Percentiles rank a stretch among this genome's conserved stretches.
phyloP scores from a whole-genome alignment of 2,329 filamentous ascomycete species.

The Penicillium brasilianum region DNA sequence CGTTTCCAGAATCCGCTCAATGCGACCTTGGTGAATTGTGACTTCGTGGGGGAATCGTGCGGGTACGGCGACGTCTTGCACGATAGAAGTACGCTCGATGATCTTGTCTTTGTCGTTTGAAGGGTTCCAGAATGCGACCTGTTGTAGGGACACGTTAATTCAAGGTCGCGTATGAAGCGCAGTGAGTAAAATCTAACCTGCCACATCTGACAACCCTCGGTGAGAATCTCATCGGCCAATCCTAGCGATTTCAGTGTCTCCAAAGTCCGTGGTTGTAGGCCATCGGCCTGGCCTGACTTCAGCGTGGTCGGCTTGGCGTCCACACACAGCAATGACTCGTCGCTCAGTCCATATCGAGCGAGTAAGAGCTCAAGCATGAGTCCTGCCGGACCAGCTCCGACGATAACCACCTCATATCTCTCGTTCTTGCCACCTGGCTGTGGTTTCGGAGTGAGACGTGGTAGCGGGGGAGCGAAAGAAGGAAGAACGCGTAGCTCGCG shows the following conservation, averaged over 20 bases:
- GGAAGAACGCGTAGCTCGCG: conserved; percentile 49
- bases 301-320: conserved; percentile 48
- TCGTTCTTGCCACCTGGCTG: conserved; percentile 28
- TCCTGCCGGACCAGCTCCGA: conserved; percentile 51
- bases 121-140: conserved; percentile 71
- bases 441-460: conserved; percentile 38
- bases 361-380: conserved; percentile 50
- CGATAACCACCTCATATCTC: conserved; percentile 51
- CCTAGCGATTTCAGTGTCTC: conserved; percentile 52
- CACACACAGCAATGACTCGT: conserved; percentile 49
- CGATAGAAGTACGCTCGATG: conserved; percentile 65
- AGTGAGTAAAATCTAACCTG: conserved; percentile 50
- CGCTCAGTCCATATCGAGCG: conserved; percentile 50
- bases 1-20: conserved; percentile 71
- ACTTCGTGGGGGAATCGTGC: conserved; percentile 74
- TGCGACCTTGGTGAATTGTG: conserved; percentile 72
- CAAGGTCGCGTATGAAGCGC: neutral
- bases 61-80: conserved; percentile 63
- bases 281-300: conserved; percentile 51
- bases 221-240: conserved; percentile 46
- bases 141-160: neutral
- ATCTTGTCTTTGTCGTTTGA: conserved; percentile 54
- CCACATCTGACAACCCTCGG: conserved; percentile 50
- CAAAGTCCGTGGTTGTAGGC: conserved; percentile 50
- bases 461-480: conserved; percentile 47